A percentile compares a stretch with the other conserved stretches of the same genome.
phyloP scores from a whole-genome alignment of 306 rosid species.

The Fragaria vesca region DNA sequence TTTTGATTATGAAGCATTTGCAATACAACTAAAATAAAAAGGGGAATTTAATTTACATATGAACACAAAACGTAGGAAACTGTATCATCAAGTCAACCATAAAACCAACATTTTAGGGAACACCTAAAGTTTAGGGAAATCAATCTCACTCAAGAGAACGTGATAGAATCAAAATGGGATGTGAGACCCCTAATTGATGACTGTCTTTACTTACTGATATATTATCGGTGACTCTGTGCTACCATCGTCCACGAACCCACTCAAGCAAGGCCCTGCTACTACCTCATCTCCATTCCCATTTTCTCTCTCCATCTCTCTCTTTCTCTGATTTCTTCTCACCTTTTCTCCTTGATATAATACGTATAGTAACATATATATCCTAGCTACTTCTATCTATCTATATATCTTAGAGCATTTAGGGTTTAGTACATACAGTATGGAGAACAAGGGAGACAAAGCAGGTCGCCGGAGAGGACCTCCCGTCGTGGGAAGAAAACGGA shows the following conservation, averaged over 20 bases:
- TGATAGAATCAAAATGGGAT: too few relatives aligned
- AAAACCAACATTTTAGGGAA: too few relatives aligned
- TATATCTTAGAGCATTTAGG: background rate
- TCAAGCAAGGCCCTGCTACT: constrained; percentile 41
- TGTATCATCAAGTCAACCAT: too few relatives aligned
- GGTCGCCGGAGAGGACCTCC: background rate
- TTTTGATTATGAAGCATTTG: too few relatives aligned
- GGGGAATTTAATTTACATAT: too few relatives aligned
- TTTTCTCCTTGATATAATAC: background rate
- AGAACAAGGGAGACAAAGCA: background rate
- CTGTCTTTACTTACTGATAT: background rate
- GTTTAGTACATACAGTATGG: background rate
- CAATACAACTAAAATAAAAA: too few relatives aligned
- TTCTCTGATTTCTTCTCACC: background rate
- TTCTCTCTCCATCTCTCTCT: constrained; percentile 22
- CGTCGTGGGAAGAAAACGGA: background rate
- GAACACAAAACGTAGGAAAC: too few relatives aligned
- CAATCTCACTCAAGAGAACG: too few relatives aligned
- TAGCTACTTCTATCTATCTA: too few relatives aligned
- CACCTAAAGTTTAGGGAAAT: too few relatives aligned
- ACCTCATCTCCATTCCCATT: constrained; percentile 4
- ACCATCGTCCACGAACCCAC: constrained; percentile 49
- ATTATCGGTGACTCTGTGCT: constrained; percentile 68
- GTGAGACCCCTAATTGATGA: too few relatives aligned
- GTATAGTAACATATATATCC: too few relatives aligned